phyloP scores from a whole-genome alignment of 805 yeast species.

The Hanseniaspora meyeri region DNA sequence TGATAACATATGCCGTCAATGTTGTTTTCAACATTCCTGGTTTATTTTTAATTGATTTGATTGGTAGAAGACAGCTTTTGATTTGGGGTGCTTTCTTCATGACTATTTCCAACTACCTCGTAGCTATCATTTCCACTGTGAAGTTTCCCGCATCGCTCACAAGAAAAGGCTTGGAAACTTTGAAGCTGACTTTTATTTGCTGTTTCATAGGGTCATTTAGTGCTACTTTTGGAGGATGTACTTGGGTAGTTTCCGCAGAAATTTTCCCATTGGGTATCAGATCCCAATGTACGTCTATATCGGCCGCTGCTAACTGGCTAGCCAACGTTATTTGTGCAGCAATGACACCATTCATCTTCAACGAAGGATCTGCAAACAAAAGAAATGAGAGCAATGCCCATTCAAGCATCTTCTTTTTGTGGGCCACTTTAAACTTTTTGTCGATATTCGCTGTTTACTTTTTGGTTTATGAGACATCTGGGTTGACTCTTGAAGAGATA shows the following conservation, averaged over 20 bases:
- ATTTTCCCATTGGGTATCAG: conserved; percentile 60
- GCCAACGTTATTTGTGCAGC: conserved; percentile 65
- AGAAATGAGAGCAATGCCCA: conserved; percentile 26
- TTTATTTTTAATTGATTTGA: conserved; percentile 57
- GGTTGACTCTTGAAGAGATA: conserved; percentile 67
- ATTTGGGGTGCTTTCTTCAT: conserved; percentile 67
- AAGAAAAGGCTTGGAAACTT: background rate
- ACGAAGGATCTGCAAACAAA: conserved; percentile 34
- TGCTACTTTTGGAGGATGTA: conserved; percentile 71
- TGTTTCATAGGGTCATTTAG: conserved; percentile 66
- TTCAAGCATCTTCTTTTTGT: conserved; percentile 63
- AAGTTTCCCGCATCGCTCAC: conserved; percentile 29
- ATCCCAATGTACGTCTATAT: conserved; percentile 62
- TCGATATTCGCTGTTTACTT: conserved; percentile 54
- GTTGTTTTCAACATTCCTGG: conserved; percentile 77
- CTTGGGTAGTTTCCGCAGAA: conserved; percentile 60
- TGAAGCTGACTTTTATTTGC: conserved; percentile 43
- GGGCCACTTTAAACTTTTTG: conserved; percentile 59
- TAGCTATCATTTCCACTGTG: conserved; percentile 51
- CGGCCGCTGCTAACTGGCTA: conserved; percentile 71
- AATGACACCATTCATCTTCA: conserved; percentile 63
- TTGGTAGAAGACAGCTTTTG: conserved; percentile 66
- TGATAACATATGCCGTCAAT: conserved; percentile 73
- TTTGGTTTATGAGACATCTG: conserved; percentile 67
- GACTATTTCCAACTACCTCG: conserved; percentile 53